Conservation (phyloP, 1,284 basidiomycete species). For the Schizopora paradoxa region DNA sequence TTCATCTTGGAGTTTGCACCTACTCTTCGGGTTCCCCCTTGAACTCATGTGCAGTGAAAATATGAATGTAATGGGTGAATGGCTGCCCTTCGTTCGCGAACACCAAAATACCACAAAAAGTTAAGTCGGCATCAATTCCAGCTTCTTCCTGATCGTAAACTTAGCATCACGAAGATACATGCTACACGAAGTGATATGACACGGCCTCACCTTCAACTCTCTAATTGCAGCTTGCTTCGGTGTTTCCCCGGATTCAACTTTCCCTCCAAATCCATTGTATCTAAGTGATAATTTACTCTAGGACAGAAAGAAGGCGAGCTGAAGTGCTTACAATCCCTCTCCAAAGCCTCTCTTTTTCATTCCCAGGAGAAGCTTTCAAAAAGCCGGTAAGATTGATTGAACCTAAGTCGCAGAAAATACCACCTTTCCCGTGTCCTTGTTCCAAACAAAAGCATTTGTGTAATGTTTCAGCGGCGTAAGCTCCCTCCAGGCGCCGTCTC, state of each 20-base stretch:
- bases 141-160: constrained; percentile 32
- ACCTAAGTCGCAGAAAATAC: background rate
- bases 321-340: constrained; percentile 33
- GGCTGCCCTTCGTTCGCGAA: constrained; percentile 21
- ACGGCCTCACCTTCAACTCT: constrained; percentile 34
- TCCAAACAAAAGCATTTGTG: constrained; percentile 16
- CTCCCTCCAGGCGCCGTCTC: constrained; percentile 7
- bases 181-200: background rate
- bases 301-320: constrained; percentile 5
- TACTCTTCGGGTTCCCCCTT: constrained; percentile 23
- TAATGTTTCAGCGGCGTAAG: constrained; percentile 11
- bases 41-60: constrained; percentile 22
- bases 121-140: constrained; percentile 25
- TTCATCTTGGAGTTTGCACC: constrained; percentile 1
- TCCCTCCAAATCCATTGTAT: constrained; percentile 49
- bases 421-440: constrained; percentile 13
- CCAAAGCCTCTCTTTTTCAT: constrained; percentile 46
- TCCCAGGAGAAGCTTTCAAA: constrained; percentile 38
- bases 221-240: constrained; percentile 36
- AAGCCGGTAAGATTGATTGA: background rate
- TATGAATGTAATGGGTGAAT: constrained; percentile 24
- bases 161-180: background rate
- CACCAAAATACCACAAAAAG: constrained; percentile 23
- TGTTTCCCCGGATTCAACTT: constrained; percentile 39
- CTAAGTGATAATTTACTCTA: constrained; percentile 24